A percentile compares a stretch with the other conserved stretches of the same genome.
These are phyloP conservation scores for Papilionanthe hybrid DNA, from an alignment of 116 monocot genomes.

Conservation along the genomic window DNA sequence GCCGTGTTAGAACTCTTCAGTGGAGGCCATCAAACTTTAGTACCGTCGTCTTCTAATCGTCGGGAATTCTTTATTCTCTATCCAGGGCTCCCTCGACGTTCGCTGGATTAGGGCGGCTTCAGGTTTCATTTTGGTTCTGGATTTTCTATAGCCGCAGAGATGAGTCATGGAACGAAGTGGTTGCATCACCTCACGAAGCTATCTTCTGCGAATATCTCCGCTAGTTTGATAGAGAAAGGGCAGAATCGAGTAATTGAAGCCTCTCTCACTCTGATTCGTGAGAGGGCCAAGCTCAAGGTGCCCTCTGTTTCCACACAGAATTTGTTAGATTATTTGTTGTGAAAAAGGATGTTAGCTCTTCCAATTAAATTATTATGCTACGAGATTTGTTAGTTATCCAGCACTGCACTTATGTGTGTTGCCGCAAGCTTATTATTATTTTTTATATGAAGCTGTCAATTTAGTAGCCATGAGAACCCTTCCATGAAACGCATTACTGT, in stretches of 20 bases:
- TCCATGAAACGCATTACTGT: background rate
- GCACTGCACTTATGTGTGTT: background rate
- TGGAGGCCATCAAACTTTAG: background rate
- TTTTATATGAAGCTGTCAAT: background rate
- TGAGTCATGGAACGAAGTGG: constrained; percentile 52
- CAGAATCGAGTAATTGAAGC: constrained; percentile 94
- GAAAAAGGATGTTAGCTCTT: background rate
- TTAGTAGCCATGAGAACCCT: background rate
- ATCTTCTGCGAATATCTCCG: constrained; percentile 44
- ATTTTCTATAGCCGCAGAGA: constrained; percentile 51
- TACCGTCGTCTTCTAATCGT: background rate
- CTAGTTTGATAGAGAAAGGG: constrained; percentile 60
- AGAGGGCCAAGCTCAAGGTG: constrained; percentile 94
- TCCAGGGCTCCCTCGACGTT: background rate
- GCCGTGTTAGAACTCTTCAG: background rate
- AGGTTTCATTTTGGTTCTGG: background rate
- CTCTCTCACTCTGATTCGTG: constrained; percentile 90
- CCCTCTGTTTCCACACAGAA: background rate
- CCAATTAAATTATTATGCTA: background rate
- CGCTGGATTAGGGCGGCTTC: background rate
- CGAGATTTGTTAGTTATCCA: background rate
- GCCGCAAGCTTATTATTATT: background rate
- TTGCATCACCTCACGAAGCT: constrained; percentile 51
- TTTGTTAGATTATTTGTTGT: background rate
- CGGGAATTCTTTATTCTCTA: background rate